Percentiles rank a stretch among this genome's conserved stretches.
Conservation (phyloP, 495 filamentous ascomycete species). For the Astrothelium macrocarpum region DNA sequence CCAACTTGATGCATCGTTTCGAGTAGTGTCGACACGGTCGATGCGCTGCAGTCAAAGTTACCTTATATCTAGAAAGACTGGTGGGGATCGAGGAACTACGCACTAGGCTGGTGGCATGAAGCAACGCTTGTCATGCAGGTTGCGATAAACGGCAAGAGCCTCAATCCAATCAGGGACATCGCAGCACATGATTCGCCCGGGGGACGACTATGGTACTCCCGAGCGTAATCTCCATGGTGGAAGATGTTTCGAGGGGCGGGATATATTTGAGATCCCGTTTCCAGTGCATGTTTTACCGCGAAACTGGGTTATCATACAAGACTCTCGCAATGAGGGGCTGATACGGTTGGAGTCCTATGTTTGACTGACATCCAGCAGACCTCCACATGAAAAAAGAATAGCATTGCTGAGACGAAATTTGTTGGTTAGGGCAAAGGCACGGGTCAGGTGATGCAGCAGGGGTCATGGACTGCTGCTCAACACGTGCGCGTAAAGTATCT, state of each 20-base stretch:
- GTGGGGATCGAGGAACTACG: not conserved
- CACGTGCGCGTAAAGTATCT: too few relatives aligned
- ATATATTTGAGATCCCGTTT: not conserved
- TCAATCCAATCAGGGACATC: not conserved
- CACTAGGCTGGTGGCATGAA: not conserved
- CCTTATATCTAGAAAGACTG: not conserved
- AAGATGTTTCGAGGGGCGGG: not conserved
- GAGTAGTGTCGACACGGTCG: not conserved
- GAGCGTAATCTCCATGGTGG: not conserved
- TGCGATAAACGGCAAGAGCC: not conserved
- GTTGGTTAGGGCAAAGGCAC: too few relatives aligned
- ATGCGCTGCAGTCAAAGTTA: not conserved
- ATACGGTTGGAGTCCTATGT: too few relatives aligned
- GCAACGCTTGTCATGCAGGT: not conserved
- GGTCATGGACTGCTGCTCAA: too few relatives aligned
- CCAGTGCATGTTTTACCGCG: not conserved
- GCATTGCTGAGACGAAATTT: too few relatives aligned
- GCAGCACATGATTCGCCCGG: not conserved
- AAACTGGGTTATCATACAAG: not conserved
- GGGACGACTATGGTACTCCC: not conserved
- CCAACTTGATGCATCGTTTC: not conserved
- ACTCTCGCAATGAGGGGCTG: not conserved
- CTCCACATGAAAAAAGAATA: too few relatives aligned
- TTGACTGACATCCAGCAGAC: too few relatives aligned
- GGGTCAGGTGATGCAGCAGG: too few relatives aligned